A percentile compares a stretch with the other conserved stretches of the same genome.
Evolutionary conservation across 106 monocot species (phyloP).

Genomic region (Iris macrosiphon): DNA sequence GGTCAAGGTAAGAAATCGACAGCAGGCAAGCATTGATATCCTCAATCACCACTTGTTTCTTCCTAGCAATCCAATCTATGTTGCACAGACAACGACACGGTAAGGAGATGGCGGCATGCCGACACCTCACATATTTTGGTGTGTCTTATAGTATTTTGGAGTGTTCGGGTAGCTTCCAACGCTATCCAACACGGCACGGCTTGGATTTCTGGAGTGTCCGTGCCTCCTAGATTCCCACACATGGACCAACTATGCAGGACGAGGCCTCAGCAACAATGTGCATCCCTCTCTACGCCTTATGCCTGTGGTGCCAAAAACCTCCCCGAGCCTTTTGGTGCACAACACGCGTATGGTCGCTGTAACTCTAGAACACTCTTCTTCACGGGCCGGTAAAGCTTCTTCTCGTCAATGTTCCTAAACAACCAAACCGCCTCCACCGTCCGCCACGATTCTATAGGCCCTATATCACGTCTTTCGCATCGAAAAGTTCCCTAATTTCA

Average conservation of each 20-base stretch:
- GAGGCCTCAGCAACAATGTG: conserved; percentile 21
- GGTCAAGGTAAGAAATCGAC: conserved; percentile 34
- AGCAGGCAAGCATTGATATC: conserved; percentile 38
- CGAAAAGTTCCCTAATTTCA: conserved; percentile 28
- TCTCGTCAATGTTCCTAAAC: conserved; percentile 31
- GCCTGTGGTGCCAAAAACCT: conserved; percentile 38
- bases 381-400: not conserved
- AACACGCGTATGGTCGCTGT: conserved; percentile 34
- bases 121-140: no score
- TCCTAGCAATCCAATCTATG: no score
- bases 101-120: no score
- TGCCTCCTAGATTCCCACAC: no score
- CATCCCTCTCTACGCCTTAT: not conserved
- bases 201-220: no score
- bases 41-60: conserved; percentile 40
- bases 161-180: no score
- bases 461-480: conserved; percentile 40
- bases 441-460: conserved; percentile 29
- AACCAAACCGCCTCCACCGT: conserved; percentile 42
- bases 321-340: conserved; percentile 46
- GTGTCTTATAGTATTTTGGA: no score
- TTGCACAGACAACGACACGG: no score
- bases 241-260: conserved; percentile 66
- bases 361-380: conserved; percentile 3
- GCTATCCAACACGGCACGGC: no score